These are phyloP conservation scores for Entomophthora muscae DNA, from an alignment of 371 early-diverging fungal genomes.

Conservation along the genomic window DNA sequence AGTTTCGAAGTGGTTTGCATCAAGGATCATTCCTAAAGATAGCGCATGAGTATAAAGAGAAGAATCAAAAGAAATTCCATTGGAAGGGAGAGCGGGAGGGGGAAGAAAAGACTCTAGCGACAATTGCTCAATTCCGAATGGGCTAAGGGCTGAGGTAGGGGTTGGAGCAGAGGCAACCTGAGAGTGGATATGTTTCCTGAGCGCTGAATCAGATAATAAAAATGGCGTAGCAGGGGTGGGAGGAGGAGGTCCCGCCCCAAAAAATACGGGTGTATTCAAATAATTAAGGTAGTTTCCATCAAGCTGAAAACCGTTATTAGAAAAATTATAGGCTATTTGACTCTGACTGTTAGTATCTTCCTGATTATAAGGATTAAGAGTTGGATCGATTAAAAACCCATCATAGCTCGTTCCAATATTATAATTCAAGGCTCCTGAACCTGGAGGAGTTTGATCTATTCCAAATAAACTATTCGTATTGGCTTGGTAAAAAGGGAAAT, in stretches of 20 bases:
- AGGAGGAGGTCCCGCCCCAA: background rate
- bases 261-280: background rate
- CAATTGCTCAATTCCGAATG: background rate
- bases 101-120: background rate
- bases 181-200: background rate
- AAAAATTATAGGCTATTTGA: background rate
- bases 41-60: no score
- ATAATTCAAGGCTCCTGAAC: background rate
- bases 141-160: background rate
- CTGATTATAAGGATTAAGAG: background rate
- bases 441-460: background rate
- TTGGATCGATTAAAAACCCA: background rate
- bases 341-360: background rate
- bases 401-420: background rate
- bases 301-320: background rate
- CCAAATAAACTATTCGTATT: background rate
- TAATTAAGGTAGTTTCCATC: background rate
- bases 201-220: background rate
- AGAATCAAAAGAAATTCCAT: no score
- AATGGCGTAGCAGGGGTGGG: background rate
- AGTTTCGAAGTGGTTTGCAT: no score
- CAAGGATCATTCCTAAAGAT: no score
- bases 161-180: background rate
- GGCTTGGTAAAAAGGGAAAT: background rate
- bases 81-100: background rate